Base-by-base conservation (phyloP, 192 early-diverging fungal species). In the Coemansia sp. region DNA sequence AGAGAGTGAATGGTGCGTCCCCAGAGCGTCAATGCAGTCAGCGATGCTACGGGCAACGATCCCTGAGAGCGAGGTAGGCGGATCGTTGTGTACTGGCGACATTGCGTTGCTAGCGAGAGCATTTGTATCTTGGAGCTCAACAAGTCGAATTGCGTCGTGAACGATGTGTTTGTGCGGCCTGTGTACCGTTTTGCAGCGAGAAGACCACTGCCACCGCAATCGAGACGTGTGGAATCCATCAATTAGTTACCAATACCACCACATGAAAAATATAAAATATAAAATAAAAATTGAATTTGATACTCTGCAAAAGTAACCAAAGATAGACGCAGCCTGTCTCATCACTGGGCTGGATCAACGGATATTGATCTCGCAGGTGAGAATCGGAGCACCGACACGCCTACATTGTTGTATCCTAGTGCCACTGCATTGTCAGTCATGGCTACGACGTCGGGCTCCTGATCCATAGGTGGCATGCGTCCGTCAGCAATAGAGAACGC, bases 41-140 rank as follows among this genome's bases (percentile, higher is more conserved):
- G 20, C 20, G 76, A 50, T 7, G 65, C 73, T 16, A 78, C 81
- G 7, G 81, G 76, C 64, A 83, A 40, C 4, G 75, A 68, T 3
- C 76, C 69, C 39, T 76, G 80, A 15, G 66, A 66, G 24, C 62
- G 67, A 6, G 76, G 73, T 22, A 83, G 46, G 10, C 81, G 69
- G 3, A 74, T 58, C 4, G 71, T 83, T 1, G 70, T 78, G 62
- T 68, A 72, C 40, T 78, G 81, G 18, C 81, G 76, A 39, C 66
- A 71, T 46, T 83, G 69, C 13, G 73, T 62, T 36, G 76, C 76
- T 24, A 83, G 65, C 34, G 73, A 72, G 0, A 83, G 70, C 73
- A 77, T 83, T 62, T 78, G 81, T 24, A 83, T 74, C 15, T 74
- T 69, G 12, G 72, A 74, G 68, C 76, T 75, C 8, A 83, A 27